Conservation (phyloP, 2,329 filamentous ascomycete genomes). For the Cercospora canescens region DNA sequence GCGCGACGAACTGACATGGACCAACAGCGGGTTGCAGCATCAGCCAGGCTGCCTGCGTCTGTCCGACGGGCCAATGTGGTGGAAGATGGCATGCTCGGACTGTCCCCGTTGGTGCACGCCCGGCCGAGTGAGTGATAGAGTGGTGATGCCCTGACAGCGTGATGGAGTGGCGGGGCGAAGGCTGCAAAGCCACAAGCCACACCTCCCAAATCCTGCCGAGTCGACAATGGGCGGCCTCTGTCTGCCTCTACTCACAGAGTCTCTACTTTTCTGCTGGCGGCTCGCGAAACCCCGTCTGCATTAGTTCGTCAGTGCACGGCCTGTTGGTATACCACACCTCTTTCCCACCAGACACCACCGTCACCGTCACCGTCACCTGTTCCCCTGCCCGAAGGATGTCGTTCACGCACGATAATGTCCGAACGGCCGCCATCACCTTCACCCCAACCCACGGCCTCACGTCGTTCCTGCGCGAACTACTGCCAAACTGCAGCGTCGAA, state of each 20-base stretch:
- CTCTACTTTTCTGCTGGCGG: background rate
- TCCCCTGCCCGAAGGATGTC: background rate
- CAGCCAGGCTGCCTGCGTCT: too few relatives aligned
- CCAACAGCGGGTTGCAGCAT: background rate
- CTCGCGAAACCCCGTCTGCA: constrained; percentile 3
- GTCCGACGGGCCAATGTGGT: background rate
- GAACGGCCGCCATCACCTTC: background rate
- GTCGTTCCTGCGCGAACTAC: background rate
- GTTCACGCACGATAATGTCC: background rate
- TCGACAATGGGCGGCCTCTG: background rate
- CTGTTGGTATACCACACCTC: constrained; percentile 5
- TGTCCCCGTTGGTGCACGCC: background rate
- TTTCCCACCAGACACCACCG: background rate
- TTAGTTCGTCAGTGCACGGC: too few relatives aligned
- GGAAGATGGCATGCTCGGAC: too few relatives aligned
- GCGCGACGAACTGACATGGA: background rate
- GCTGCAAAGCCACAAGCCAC: background rate
- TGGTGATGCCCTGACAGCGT: background rate
- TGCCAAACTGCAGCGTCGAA: background rate
- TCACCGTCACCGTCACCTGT: background rate
- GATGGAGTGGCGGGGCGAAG: background rate
- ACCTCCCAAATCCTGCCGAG: background rate
- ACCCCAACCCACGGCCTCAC: background rate
- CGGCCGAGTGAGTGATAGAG: background rate
- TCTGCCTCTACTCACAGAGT: background rate